phyloP scores from a whole-genome alignment of 2,329 filamentous ascomycete species.

The Fonsecaea monophora region DNA sequence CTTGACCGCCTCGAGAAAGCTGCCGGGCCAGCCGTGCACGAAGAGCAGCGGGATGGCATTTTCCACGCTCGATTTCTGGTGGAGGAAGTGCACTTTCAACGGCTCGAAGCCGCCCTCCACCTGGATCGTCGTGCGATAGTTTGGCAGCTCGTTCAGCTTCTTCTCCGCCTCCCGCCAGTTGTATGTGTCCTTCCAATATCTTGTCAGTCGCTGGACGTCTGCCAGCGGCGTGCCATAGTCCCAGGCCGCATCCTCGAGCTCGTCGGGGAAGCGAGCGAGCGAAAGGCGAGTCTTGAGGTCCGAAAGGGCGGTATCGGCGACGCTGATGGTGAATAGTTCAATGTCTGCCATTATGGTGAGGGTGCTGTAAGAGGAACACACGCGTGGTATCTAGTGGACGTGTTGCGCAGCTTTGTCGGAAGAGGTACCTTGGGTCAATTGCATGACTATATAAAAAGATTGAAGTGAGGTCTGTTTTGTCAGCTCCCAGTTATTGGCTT shows the following conservation, averaged over 20 bases:
- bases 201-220: conserved; percentile 65
- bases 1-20: conserved; percentile 40
- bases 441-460: background rate
- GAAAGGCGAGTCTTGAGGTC: conserved; percentile 64
- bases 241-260: conserved; percentile 61
- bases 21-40: conserved; percentile 40
- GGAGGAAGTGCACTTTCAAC: conserved; percentile 48
- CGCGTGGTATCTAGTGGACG: background rate
- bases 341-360: conserved; percentile 32
- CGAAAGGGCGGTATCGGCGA: conserved; percentile 58
- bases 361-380: background rate
- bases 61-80: conserved; percentile 40
- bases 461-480: conserved; percentile 1
- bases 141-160: conserved; percentile 65
- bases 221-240: conserved; percentile 65
- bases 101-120: conserved; percentile 30
- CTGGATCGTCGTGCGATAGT: conserved; percentile 58
- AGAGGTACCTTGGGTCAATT: background rate
- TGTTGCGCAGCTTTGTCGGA: background rate
- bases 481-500: background rate
- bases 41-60: conserved; percentile 40
- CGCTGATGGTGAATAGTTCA: conserved; percentile 56
- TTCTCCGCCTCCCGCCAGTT: conserved; percentile 68
- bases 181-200: conserved; percentile 63
- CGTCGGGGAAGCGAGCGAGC: conserved; percentile 62